A percentile compares a stretch with the other conserved stretches of the same genome.
phyloP scores from a whole-genome alignment of 2,329 filamentous ascomycete species.

The Fusarium sp. region DNA sequence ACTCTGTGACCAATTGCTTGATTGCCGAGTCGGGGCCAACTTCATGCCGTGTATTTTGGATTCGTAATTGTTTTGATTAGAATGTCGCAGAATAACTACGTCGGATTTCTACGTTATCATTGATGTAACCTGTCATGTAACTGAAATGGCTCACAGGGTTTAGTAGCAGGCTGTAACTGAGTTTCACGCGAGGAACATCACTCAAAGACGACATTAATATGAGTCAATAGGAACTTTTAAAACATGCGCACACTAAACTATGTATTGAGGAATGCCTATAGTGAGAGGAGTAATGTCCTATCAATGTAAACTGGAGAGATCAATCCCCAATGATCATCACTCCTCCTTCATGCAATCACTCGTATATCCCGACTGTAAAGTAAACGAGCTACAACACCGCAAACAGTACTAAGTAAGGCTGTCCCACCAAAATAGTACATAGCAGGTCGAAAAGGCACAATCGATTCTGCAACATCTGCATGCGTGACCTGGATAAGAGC shows the following conservation, averaged over 20 bases:
- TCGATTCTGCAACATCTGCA: neutral
- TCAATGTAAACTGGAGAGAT: too few relatives aligned
- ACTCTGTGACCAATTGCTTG: neutral
- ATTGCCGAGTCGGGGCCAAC: neutral
- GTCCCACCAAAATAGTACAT: neutral
- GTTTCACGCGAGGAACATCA: too few relatives aligned
- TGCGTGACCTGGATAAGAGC: neutral
- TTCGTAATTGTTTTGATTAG: neutral
- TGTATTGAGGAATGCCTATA: too few relatives aligned
- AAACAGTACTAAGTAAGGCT: neutral
- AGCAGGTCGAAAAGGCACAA: neutral
- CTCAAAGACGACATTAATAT: too few relatives aligned
- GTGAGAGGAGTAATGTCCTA: too few relatives aligned
- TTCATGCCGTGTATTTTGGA: rapidly evolving
- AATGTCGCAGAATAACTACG: too few relatives aligned
- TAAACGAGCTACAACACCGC: neutral
- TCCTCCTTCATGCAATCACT: neutral
- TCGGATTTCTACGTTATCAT: too few relatives aligned
- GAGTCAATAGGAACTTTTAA: too few relatives aligned
- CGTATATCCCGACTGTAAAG: neutral
- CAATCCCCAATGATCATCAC: too few relatives aligned
- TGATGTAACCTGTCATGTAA: too few relatives aligned
- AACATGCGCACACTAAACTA: rapidly evolving
- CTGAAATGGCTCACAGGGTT: too few relatives aligned
- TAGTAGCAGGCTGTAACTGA: too few relatives aligned